A percentile compares a stretch with the other conserved stretches of the same genome.
phyloP scores from a whole-genome alignment of 495 filamentous ascomycete genomes.

The Penicillium antarcticum region DNA sequence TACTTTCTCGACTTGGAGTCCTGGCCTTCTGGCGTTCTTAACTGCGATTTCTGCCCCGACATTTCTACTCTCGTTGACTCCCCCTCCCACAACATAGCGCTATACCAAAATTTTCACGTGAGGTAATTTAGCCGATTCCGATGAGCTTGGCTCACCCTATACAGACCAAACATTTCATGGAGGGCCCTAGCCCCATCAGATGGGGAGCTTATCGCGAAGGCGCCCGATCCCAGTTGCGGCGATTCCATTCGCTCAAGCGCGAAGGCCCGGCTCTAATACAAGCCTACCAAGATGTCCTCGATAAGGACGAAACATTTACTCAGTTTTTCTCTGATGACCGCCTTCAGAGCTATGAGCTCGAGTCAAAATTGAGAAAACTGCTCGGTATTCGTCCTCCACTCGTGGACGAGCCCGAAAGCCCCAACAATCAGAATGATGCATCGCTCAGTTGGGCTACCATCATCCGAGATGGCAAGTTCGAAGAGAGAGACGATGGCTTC shows the following conservation, averaged over 20 bases:
- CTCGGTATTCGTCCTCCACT: not conserved
- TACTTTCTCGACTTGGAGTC: no score
- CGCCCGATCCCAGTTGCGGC: not conserved
- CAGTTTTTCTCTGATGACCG: not conserved
- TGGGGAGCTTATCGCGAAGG: not conserved
- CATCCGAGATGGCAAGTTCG: conserved; percentile 1
- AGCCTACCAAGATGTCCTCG: conserved; percentile 1
- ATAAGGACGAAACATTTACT: conserved; percentile 1
- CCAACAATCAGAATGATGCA: not conserved
- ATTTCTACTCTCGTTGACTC: no score
- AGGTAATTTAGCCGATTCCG: no score
- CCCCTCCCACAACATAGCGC: no score
- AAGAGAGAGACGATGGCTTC: not conserved
- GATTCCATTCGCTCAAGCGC: not conserved
- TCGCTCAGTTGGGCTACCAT: conserved; percentile 1
- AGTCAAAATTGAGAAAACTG: not conserved
- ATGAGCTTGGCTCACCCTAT: not conserved
- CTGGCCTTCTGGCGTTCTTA: no score
- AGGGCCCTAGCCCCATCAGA: not conserved
- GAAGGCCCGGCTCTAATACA: not conserved
- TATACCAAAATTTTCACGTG: no score
- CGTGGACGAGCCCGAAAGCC: not conserved
- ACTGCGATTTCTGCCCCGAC: no score
- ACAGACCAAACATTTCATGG: not conserved
- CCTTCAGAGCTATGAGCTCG: not conserved